Evolutionary conservation across 768 basidiomycete genomes (phyloP).

Genomic region (Lanmaoa pseudosensibilis): DNA sequence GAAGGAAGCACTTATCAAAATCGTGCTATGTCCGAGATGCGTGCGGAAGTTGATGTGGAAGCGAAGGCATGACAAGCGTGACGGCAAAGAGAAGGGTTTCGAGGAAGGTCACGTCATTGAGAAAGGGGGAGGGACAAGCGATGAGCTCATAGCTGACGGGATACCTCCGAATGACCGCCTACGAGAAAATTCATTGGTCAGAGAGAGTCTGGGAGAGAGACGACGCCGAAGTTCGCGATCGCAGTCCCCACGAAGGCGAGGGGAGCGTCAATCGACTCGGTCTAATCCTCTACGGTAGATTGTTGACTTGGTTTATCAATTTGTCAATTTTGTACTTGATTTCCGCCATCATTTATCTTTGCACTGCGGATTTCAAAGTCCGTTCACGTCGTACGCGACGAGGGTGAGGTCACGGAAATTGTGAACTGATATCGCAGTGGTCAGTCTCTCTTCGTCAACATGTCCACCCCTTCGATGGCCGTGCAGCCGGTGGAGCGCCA

Average conservation of each 20-base stretch:
- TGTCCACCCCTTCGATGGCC: conserved; percentile 15
- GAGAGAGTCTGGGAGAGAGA: neutral
- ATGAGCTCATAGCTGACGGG: neutral
- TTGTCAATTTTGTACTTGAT: neutral
- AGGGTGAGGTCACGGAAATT: neutral
- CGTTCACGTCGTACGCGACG: conserved; percentile 3
- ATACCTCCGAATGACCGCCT: neutral
- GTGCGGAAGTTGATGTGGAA: conserved; percentile 87
- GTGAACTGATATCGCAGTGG: neutral
- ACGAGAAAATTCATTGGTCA: neutral
- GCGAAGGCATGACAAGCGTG: conserved; percentile 60
- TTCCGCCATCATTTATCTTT: neutral
- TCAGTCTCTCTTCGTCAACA: neutral
- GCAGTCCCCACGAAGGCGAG: conserved; percentile 26
- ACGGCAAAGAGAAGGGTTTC: conserved; percentile 3
- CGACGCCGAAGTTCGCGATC: conserved; percentile 28
- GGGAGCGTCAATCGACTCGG: neutral
- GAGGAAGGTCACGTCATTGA: neutral
- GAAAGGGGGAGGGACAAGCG: neutral
- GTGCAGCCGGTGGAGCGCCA: conserved; percentile 53
- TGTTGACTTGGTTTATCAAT: neutral
- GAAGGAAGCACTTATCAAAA: conserved; percentile 87
- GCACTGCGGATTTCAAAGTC: conserved; percentile 21
- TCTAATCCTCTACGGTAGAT: neutral
- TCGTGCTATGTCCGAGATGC: conserved; percentile 81